phyloP scores from a whole-genome alignment of 148 eudicot genomes.

The Spergularia bocconei region DNA sequence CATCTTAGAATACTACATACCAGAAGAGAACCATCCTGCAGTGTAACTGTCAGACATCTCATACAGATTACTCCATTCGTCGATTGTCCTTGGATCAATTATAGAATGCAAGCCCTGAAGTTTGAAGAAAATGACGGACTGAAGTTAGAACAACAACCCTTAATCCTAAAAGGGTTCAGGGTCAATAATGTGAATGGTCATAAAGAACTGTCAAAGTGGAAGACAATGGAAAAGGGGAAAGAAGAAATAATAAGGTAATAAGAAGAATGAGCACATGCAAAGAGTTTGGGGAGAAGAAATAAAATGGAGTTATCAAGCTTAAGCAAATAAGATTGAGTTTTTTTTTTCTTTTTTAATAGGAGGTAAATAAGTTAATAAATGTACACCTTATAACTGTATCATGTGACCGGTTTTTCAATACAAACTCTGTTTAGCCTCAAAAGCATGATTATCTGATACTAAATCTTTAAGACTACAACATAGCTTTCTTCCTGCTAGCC shows the following conservation, averaged over 20 bases:
- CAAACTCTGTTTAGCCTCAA: slow-evolving; percentile 3
- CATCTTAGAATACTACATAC: slow-evolving; percentile 36
- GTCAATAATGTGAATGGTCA: too few relatives aligned
- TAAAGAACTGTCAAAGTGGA: too few relatives aligned
- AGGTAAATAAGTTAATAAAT: neutral
- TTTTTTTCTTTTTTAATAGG: too few relatives aligned
- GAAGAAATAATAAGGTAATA: too few relatives aligned
- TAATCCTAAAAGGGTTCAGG: too few relatives aligned
- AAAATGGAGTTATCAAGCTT: too few relatives aligned
- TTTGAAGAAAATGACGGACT: slow-evolving; percentile 12
- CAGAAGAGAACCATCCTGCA: slow-evolving; percentile 93
- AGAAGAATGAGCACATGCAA: too few relatives aligned
- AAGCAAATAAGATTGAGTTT: too few relatives aligned
- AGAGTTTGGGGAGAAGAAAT: too few relatives aligned
- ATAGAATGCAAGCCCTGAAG: slow-evolving; percentile 68
- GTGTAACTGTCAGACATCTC: slow-evolving; percentile 75
- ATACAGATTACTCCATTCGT: slow-evolving; percentile 66
- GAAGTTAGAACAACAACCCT: neutral
- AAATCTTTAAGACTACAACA: neutral
- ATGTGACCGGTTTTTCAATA: neutral
- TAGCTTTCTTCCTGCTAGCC: too few relatives aligned
- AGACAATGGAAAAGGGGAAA: too few relatives aligned
- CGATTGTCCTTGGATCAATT: slow-evolving; percentile 49
- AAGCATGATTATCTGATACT: neutral
- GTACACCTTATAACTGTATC: neutral